Conservation (phyloP, 1,139 yeast species). For the Candida anutae region DNA sequence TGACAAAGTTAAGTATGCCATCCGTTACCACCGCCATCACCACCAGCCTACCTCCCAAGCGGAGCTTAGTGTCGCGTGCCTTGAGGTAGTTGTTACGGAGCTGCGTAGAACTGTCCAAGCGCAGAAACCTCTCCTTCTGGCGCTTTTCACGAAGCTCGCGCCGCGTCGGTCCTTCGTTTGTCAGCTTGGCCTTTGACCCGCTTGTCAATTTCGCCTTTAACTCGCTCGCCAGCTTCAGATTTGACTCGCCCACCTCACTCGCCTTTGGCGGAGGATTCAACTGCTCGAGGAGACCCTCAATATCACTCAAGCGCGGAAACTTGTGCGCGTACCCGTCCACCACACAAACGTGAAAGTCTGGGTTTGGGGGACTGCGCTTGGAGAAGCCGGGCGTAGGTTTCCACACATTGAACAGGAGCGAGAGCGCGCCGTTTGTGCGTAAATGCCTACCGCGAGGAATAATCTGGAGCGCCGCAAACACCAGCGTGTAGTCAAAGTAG, state of each 20-base stretch:
- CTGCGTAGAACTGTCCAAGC: constrained; percentile 18
- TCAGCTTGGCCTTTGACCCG: constrained; percentile 5
- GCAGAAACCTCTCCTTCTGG: constrained; percentile 19
- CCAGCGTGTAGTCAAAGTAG: constrained; percentile 28
- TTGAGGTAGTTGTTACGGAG: constrained; percentile 19
- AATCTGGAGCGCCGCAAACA: constrained; percentile 31
- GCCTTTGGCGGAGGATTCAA: too few relatives aligned
- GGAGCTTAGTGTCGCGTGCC: constrained; percentile 20
- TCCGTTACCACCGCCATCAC: constrained; percentile 62
- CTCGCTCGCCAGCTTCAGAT: constrained; percentile 5
- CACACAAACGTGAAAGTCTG: constrained; percentile 70
- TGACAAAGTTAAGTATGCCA: constrained; percentile 64
- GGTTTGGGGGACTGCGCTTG: constrained; percentile 51
- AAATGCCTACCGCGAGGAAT: constrained; percentile 11
- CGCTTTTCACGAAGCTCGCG: constrained; percentile 14
- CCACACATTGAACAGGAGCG: constrained; percentile 59
- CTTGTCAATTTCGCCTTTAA: constrained; percentile 3
- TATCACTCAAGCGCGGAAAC: constrained; percentile 46
- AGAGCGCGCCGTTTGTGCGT: not conserved
- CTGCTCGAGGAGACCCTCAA: constrained; percentile 11
- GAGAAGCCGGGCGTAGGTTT: constrained; percentile 69
- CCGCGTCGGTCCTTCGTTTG: constrained; percentile 7
- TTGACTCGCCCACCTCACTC: constrained; percentile 4
- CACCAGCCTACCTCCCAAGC: constrained; percentile 32
- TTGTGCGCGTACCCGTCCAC: constrained; percentile 39